Evolutionary conservation across 805 yeast species (phyloP).

Genomic region (Yarrowia bubula): DNA sequence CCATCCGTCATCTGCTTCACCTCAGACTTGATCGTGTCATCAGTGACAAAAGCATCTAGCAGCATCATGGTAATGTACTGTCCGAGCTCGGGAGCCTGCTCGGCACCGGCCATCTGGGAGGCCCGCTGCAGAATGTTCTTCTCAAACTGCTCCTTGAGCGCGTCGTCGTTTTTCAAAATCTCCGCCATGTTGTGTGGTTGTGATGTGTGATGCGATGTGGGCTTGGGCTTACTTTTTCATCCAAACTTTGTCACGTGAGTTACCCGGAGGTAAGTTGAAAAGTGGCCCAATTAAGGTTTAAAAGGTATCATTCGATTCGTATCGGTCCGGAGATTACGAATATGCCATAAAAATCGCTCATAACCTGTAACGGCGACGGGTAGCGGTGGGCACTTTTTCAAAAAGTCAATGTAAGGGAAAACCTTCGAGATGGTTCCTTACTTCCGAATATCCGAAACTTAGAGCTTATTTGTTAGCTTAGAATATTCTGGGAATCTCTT

Average conservation of each 20-base stretch:
- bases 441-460: too few species aligned
- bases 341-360: neutral
- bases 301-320: neutral
- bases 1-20: constrained; percentile 3
- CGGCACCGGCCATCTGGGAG: neutral
- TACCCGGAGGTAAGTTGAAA: neutral
- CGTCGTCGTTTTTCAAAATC: constrained; percentile 12
- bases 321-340: neutral
- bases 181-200: neutral
- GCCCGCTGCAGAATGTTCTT: neutral
- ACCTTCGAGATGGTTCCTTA: too few species aligned
- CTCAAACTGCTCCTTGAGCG: constrained; percentile 15
- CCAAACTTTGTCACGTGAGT: constrained; percentile 16
- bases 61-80: constrained; percentile 22
- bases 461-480: too few species aligned
- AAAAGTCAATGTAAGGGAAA: too few species aligned
- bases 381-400: neutral
- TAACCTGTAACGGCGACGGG: neutral
- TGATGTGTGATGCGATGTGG: neutral
- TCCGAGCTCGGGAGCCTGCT: neutral
- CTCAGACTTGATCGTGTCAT: constrained; percentile 7
- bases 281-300: neutral
- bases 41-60: constrained; percentile 1
- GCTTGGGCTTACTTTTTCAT: neutral
- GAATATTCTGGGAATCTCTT: too few species aligned